Conservation (phyloP, 495 filamentous ascomycete genomes). For the Daldinia caldariorum region DNA sequence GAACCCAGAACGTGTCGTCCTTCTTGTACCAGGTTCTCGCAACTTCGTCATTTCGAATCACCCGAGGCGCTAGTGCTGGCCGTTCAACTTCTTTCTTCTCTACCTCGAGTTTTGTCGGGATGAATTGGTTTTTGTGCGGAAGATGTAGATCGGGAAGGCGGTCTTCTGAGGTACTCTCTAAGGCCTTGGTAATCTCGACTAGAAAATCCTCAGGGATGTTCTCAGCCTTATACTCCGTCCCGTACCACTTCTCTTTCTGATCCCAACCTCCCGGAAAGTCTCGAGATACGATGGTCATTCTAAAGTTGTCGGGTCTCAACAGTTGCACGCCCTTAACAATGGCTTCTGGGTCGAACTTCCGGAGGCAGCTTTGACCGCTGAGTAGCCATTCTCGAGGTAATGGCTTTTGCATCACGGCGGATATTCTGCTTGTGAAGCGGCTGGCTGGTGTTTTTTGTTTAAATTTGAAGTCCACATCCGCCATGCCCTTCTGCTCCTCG, state of each 20-base stretch:
- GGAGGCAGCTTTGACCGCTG: conserved; percentile 72
- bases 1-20: conserved; percentile 98
- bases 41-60: conserved; percentile 86
- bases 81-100: conserved; percentile 88
- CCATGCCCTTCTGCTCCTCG: conserved; percentile 86
- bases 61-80: conserved; percentile 76
- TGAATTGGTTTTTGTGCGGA: conserved; percentile 94
- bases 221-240: conserved; percentile 89
- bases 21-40: conserved; percentile 98
- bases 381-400: conserved; percentile 86
- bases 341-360: conserved; percentile 77
- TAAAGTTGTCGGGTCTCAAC: conserved; percentile 89
- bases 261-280: conserved; percentile 87
- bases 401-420: conserved; percentile 87
- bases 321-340: conserved; percentile 81
- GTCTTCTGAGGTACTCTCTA: conserved; percentile 62
- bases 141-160: conserved; percentile 80
- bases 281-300: conserved; percentile 81
- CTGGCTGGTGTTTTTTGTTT: conserved; percentile 91
- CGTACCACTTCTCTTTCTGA: conserved; percentile 95
- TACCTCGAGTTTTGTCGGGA: conserved; percentile 91
- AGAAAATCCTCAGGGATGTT: conserved; percentile 82
- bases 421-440: conserved; percentile 84
- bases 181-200: conserved; percentile 70
- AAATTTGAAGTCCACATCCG: conserved; percentile 93